Percentiles rank a stretch among this genome's conserved stretches.
These are phyloP conservation scores for Dissophora globulifera DNA, from an alignment of 192 early-diverging fungal genomes.

Conservation along the genomic window DNA sequence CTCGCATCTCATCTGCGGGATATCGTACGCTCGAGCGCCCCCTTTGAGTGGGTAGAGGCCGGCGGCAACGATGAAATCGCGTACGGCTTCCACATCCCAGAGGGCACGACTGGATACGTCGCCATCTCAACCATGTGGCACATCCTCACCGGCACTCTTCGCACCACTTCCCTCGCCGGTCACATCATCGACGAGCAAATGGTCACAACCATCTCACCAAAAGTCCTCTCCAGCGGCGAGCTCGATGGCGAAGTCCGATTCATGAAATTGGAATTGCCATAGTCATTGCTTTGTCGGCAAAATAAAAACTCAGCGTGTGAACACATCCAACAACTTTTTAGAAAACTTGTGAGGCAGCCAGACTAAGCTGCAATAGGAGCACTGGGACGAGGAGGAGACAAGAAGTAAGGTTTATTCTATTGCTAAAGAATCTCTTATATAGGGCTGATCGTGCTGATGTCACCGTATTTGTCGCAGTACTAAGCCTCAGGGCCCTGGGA, in stretches of 20 bases:
- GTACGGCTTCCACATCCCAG: constrained; percentile 3
- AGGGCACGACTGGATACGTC: constrained; percentile 7
- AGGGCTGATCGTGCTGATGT: no score
- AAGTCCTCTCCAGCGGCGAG: not conserved
- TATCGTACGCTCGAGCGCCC: constrained; percentile 3
- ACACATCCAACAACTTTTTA: no score
- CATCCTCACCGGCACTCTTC: not conserved
- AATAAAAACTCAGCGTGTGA: no score
- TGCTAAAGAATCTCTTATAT: no score
- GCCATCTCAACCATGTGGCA: not conserved
- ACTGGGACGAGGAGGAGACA: no score
- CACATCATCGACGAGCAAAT: not conserved
- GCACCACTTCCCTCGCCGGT: not conserved
- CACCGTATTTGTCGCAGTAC: no score
- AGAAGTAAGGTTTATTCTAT: no score
- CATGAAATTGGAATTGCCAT: not conserved
- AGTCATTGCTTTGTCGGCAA: no score
- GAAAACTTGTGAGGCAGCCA: no score
- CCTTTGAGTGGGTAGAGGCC: constrained; percentile 7
- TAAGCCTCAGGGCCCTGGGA: no score
- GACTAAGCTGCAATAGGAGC: no score
- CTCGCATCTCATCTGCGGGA: constrained; percentile 1
- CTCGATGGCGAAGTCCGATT: constrained; percentile 3
- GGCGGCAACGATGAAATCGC: not conserved
- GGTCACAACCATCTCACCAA: constrained; percentile 3